phyloP scores from a whole-genome alignment of 169 alveolate species.

The Ichthyophthirius multifiliis region DNA sequence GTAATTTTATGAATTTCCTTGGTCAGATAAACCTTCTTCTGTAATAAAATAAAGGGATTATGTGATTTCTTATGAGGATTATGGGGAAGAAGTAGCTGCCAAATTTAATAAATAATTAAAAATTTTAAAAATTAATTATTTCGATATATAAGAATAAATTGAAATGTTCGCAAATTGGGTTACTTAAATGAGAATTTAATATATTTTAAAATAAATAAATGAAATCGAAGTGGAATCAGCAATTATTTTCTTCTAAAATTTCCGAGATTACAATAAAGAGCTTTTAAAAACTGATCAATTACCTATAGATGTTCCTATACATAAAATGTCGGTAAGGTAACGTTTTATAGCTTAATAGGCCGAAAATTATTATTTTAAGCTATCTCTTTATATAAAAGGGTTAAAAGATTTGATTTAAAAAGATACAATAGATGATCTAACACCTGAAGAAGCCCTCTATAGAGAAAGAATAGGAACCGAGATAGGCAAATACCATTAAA shows the following conservation, averaged over 20 bases:
- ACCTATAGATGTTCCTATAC: not conserved
- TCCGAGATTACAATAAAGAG: not conserved
- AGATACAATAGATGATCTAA: not conserved
- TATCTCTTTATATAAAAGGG: not conserved
- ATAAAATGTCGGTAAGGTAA: not conserved
- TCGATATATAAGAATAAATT: not conserved
- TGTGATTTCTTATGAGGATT: too few relatives aligned
- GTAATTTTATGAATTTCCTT: too few relatives aligned
- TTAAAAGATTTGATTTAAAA: not conserved
- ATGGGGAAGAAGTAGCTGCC: too few relatives aligned
- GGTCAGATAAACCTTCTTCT: too few relatives aligned
- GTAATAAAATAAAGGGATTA: too few relatives aligned
- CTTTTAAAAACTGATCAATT: not conserved
- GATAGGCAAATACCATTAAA: constrained; percentile 30
- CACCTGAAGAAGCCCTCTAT: constrained; percentile 20
- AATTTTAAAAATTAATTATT: too few relatives aligned
- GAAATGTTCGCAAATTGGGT: not conserved
- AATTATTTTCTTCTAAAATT: not conserved
- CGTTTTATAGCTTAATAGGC: constrained; percentile 3
- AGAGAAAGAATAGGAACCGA: constrained; percentile 36
- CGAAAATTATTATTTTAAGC: not conserved
- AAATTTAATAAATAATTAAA: too few relatives aligned
- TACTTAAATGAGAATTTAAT: not conserved
- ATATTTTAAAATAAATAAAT: not conserved
- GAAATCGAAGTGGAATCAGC: not conserved